phyloP scores from a whole-genome alignment of 139 green algal species.

The Volvox reticuliferus region DNA sequence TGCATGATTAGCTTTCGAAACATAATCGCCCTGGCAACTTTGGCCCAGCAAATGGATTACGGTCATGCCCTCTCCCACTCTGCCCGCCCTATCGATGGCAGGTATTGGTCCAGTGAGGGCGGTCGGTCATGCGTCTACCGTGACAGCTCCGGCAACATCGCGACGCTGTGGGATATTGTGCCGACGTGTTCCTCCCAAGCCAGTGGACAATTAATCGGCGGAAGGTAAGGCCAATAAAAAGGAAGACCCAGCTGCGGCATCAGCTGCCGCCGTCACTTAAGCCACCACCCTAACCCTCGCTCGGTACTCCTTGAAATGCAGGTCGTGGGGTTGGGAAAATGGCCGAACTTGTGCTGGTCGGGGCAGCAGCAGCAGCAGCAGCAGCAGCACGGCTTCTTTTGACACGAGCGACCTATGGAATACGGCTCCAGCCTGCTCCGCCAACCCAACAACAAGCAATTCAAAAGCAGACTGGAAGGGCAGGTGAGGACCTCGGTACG shows the following conservation, averaged over 20 bases:
- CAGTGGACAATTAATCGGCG: neutral
- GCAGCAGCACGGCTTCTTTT: neutral
- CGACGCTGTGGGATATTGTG: neutral
- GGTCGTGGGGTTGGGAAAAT: conserved; percentile 41
- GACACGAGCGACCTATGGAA: conserved; percentile 6
- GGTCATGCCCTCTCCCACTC: too few species aligned
- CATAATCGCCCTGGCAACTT: too few species aligned
- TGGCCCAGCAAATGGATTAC: too few species aligned
- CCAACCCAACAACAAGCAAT: neutral
- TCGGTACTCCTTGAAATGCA: neutral
- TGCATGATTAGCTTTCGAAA: too few species aligned
- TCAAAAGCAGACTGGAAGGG: conserved; percentile 25
- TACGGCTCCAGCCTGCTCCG: conserved; percentile 9
- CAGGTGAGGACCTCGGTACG: neutral
- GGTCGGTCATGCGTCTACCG: conserved; percentile 31
- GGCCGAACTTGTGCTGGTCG: conserved; percentile 4
- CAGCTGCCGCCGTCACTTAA: too few species aligned
- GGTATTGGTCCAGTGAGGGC: conserved; percentile 30
- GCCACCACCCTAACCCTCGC: too few species aligned
- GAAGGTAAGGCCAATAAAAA: neutral
- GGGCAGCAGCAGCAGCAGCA: neutral
- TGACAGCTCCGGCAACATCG: neutral
- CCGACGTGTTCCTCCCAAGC: neutral
- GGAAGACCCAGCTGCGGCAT: too few species aligned
- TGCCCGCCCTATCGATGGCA: neutral